phyloP scores from a whole-genome alignment of 805 yeast genomes.

The Nakazawaea wickerhamii region DNA sequence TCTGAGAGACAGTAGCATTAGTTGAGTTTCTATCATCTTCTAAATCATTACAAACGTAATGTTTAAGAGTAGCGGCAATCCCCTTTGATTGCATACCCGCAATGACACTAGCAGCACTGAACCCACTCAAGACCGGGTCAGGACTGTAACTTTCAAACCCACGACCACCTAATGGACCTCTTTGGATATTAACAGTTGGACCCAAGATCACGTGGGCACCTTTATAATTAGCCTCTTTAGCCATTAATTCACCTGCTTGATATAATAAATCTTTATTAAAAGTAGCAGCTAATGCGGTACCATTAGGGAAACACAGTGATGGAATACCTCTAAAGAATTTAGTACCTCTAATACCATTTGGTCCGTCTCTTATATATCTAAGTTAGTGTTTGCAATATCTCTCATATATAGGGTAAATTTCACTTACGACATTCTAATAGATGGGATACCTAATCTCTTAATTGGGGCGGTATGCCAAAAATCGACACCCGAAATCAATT shows the following conservation, averaged over 20 bases:
- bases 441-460: constrained; percentile 35
- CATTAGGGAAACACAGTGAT: constrained; percentile 56
- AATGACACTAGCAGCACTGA: constrained; percentile 29
- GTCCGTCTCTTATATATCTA: constrained; percentile 39
- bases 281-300: constrained; percentile 55
- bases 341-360: constrained; percentile 60
- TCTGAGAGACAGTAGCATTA: constrained; percentile 32
- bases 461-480: constrained; percentile 34
- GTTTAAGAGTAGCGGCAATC: constrained; percentile 37
- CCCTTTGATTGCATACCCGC: constrained; percentile 34
- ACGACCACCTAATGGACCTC: constrained; percentile 43
- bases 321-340: constrained; percentile 46
- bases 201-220: constrained; percentile 46
- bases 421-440: constrained; percentile 32
- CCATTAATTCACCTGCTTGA: constrained; percentile 50
- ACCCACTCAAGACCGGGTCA: constrained; percentile 47
- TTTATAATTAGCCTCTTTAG: constrained; percentile 47
- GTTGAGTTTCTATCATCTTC: constrained; percentile 33
- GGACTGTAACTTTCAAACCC: constrained; percentile 60
- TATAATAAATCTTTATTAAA: constrained; percentile 44
- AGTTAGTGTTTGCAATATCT: no score
- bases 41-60: constrained; percentile 38
- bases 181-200: constrained; percentile 34
- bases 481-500: constrained; percentile 30
- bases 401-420: no score